Evolutionary conservation across 2,329 filamentous ascomycete species (phyloP).

Genomic region (Pseudocercospora pini-densiflorae): DNA sequence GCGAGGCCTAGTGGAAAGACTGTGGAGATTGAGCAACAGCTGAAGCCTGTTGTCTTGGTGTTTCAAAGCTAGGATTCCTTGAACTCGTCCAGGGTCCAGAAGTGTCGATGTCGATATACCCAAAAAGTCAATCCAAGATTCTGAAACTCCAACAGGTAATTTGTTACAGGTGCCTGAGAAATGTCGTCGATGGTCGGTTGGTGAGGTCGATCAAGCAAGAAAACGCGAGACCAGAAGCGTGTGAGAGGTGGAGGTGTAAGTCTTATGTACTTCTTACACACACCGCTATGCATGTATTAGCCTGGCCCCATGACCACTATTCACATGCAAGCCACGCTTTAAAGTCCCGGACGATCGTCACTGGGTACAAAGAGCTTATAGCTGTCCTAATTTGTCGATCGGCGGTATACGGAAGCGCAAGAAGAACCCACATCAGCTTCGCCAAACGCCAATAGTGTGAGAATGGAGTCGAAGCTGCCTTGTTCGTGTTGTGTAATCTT

Average conservation of each 20-base stretch:
- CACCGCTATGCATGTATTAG: not conserved
- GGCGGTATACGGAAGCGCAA: not conserved
- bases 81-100: slow-evolving; percentile 12
- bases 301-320: slow-evolving; percentile 6
- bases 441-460: not conserved
- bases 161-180: slow-evolving; percentile 2
- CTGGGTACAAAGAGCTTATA: slow-evolving; percentile 5
- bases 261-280: slow-evolving; percentile 3
- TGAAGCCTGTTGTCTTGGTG: not conserved
- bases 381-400: slow-evolving; percentile 4
- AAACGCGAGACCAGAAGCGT: not conserved
- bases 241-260: not conserved
- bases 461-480: not conserved
- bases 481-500: slow-evolving; percentile 1
- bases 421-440: not conserved
- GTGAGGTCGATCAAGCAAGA: not conserved
- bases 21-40: slow-evolving; percentile 5
- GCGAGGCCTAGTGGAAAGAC: slow-evolving; percentile 3
- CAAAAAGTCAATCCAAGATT: slow-evolving; percentile 5
- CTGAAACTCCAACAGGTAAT: slow-evolving; percentile 3
- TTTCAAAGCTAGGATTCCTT: slow-evolving; percentile 12
- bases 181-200: not conserved
- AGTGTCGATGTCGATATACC: slow-evolving; percentile 1
- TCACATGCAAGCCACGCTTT: slow-evolving; percentile 13
- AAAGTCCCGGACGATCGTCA: slow-evolving; percentile 13